Evolutionary conservation across 1,284 basidiomycete species (phyloP).

Genomic region (Trichosporon sp.): DNA sequence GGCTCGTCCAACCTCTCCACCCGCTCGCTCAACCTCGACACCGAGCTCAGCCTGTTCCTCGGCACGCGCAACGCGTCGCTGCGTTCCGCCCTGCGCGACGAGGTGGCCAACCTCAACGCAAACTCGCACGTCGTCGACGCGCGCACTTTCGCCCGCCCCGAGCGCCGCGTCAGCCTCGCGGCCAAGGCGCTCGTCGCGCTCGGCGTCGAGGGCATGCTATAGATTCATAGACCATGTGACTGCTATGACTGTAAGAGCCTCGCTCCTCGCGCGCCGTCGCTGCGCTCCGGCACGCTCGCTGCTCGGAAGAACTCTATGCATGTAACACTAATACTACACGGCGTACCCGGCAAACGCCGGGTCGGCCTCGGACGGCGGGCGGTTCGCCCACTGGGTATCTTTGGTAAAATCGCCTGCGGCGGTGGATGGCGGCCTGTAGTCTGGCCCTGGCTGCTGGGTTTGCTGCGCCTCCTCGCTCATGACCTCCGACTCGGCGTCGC

Average conservation of each 20-base stretch:
- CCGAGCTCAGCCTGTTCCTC: constrained; percentile 86
- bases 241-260: neutral
- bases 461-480: neutral
- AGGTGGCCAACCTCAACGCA: constrained; percentile 51
- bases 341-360: neutral
- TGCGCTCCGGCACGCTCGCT: neutral
- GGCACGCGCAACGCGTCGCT: constrained; percentile 58
- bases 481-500: neutral
- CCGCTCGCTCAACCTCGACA: constrained; percentile 83
- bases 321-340: neutral
- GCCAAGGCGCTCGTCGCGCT: constrained; percentile 61
- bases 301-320: neutral
- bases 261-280: neutral
- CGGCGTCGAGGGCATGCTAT: constrained; percentile 49
- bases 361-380: neutral
- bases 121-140: constrained; percentile 52
- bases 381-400: neutral
- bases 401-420: neutral
- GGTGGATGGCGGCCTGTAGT: neutral
- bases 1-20: constrained; percentile 96
- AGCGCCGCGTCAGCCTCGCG: constrained; percentile 65
- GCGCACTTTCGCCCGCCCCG: constrained; percentile 51
- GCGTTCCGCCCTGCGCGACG: constrained; percentile 48
- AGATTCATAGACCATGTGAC: neutral
- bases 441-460: neutral